These are phyloP conservation scores for Flaveria bidentis DNA, from an alignment of 129 eudicot species.

Conservation along the genomic window DNA sequence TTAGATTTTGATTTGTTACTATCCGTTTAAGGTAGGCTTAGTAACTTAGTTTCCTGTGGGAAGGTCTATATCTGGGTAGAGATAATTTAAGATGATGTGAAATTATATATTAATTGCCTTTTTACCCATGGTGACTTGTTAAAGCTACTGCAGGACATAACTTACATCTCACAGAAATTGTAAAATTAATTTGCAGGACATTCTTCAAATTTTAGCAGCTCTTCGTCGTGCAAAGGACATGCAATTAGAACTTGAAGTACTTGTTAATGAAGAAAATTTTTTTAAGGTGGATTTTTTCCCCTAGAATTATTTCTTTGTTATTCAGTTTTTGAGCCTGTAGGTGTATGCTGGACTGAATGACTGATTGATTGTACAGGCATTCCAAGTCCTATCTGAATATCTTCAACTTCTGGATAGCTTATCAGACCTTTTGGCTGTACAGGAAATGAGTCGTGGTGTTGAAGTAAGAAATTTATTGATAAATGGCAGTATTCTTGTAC, in stretches of 20 bases:
- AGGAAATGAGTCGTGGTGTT: constrained; percentile 91
- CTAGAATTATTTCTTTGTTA: constrained; percentile 7
- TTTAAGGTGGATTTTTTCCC: constrained; percentile 54
- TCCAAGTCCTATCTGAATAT: constrained; percentile 88
- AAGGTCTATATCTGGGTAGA: constrained; percentile 9
- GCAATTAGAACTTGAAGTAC: constrained; percentile 80
- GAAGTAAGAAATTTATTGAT: constrained; percentile 52
- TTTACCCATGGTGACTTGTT: constrained; percentile 8
- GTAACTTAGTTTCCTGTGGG: constrained; percentile 1
- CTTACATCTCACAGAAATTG: constrained; percentile 23
- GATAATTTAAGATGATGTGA: constrained; percentile 10
- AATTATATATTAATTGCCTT: constrained; percentile 9
- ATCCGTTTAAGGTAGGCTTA: constrained; percentile 8
- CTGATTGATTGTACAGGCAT: constrained; percentile 64
- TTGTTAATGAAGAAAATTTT: constrained; percentile 81
- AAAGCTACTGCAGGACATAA: constrained; percentile 9
- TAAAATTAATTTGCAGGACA: constrained; percentile 56
- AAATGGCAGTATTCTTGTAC: constrained; percentile 17
- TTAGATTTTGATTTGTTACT: not conserved
- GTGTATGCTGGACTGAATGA: constrained; percentile 5
- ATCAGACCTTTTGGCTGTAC: constrained; percentile 80
- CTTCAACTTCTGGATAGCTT: constrained; percentile 88
- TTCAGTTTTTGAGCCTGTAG: constrained; percentile 10
- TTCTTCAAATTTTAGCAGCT: constrained; percentile 71
- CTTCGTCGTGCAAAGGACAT: constrained; percentile 74